These are phyloP conservation scores for Bipolaris cookei DNA, from an alignment of 2,329 filamentous ascomycete species.

Conservation along the genomic window DNA sequence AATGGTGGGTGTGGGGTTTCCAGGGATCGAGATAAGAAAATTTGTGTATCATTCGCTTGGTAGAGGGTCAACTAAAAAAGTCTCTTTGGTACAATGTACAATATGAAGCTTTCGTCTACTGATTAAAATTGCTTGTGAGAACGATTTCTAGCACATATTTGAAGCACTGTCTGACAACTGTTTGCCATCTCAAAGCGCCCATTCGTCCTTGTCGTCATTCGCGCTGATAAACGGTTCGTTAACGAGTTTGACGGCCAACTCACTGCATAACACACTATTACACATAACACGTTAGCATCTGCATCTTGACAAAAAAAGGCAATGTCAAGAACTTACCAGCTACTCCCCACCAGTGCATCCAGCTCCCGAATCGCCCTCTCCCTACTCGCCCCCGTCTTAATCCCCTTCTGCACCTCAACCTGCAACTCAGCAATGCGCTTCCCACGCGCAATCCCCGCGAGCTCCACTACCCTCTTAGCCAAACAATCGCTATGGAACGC, in stretches of 20 bases:
- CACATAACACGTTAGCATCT: slow-evolving; percentile 23
- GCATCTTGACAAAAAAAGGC: neutral
- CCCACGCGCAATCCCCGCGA: slow-evolving; percentile 75
- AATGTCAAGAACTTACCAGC: slow-evolving; percentile 69
- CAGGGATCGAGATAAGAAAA: neutral
- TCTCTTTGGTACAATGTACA: neutral
- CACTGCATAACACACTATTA: slow-evolving; percentile 84
- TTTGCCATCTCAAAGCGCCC: slow-evolving; percentile 62
- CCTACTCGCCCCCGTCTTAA: slow-evolving; percentile 72
- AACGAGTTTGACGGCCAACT: slow-evolving; percentile 91
- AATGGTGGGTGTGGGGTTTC: neutral
- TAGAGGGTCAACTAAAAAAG: neutral
- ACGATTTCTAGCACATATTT: neutral
- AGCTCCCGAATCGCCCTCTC: slow-evolving; percentile 87
- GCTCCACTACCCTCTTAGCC: slow-evolving; percentile 82
- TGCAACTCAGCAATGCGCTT: slow-evolving; percentile 86
- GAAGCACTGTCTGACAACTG: no score
- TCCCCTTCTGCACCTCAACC: slow-evolving; percentile 77
- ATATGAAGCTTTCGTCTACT: neutral
- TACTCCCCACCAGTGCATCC: slow-evolving; percentile 87
- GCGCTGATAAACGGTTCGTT: slow-evolving; percentile 87
- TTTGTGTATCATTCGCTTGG: slow-evolving; percentile 5
- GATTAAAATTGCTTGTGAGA: neutral
- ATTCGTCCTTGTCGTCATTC: slow-evolving; percentile 78
- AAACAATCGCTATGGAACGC: slow-evolving; percentile 96